A percentile compares a stretch with the other conserved stretches of the same genome.
Conservation (phyloP, 345 rosid species). For the Bretschneidera sinensis region DNA sequence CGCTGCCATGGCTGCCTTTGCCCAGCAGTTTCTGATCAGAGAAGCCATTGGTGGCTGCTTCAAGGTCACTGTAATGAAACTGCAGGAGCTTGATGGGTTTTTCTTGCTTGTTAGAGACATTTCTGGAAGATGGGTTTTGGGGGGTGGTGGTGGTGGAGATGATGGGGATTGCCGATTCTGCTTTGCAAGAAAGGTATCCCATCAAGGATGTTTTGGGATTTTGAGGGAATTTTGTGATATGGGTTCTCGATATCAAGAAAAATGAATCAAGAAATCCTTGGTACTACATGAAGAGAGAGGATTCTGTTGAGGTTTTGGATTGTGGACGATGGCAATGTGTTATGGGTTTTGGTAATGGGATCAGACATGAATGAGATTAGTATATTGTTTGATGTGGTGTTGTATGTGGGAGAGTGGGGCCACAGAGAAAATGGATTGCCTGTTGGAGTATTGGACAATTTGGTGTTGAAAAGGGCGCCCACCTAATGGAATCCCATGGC, state of each 20-base stretch:
- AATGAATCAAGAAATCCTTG: too few relatives aligned
- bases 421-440: neutral
- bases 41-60: slow-evolving; percentile 93
- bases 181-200: slow-evolving; percentile 91
- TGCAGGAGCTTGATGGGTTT: slow-evolving; percentile 75
- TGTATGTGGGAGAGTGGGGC: neutral
- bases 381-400: neutral
- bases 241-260: too few relatives aligned
- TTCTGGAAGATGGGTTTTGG: slow-evolving; percentile 30
- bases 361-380: too few relatives aligned
- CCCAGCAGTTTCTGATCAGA: slow-evolving; percentile 72
- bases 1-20: slow-evolving; percentile 94
- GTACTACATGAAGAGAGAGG: too few relatives aligned
- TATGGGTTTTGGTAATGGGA: neutral
- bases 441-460: neutral
- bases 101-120: slow-evolving; percentile 27
- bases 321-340: neutral
- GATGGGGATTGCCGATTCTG: slow-evolving; percentile 49
- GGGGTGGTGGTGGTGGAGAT: slow-evolving; percentile 32
- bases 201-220: slow-evolving; percentile 20
- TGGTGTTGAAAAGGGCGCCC: neutral
- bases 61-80: slow-evolving; percentile 78
- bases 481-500: neutral
- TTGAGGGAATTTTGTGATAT: neutral
- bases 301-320: too few relatives aligned